Percentiles rank a stretch among this genome's conserved stretches.
These are phyloP conservation scores for Metschnikowia cerradonensis DNA, from an alignment of 805 yeast species.

Conservation along the genomic window DNA sequence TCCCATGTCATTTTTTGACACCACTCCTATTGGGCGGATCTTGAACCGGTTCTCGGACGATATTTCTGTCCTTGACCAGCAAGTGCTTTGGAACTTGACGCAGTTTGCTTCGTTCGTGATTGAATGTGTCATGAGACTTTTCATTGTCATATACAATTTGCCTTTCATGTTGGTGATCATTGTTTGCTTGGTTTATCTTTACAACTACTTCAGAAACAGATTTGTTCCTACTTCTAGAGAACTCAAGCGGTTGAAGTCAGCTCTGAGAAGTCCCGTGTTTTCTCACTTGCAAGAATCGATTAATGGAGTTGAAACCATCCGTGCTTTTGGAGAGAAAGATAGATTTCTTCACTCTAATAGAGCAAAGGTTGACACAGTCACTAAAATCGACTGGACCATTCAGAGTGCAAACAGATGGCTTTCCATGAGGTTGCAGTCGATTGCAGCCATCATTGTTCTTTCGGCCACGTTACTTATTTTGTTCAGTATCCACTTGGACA, in stretches of 20 bases:
- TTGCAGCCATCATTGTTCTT: slow-evolving; percentile 32
- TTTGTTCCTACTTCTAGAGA: slow-evolving; percentile 36
- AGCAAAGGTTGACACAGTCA: slow-evolving; percentile 23
- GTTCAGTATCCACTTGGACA: slow-evolving; percentile 21
- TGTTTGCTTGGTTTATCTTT: slow-evolving; percentile 23
- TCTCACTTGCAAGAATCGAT: slow-evolving; percentile 36
- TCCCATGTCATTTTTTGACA: slow-evolving; percentile 41
- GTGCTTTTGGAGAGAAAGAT: slow-evolving; percentile 28
- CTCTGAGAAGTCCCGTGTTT: slow-evolving; percentile 30
- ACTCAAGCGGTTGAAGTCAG: slow-evolving; percentile 29
- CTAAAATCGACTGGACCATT: slow-evolving; percentile 20
- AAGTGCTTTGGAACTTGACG: slow-evolving; percentile 30
- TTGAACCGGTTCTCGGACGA: slow-evolving; percentile 39
- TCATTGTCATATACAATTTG: slow-evolving; percentile 28
- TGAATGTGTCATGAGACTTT: slow-evolving; percentile 26
- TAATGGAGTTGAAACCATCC: slow-evolving; percentile 34
- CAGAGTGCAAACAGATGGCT: slow-evolving; percentile 34
- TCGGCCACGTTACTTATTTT: slow-evolving; percentile 26
- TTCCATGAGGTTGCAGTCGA: slow-evolving; percentile 33
- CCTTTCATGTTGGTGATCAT: slow-evolving; percentile 33
- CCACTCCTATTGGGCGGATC: slow-evolving; percentile 39
- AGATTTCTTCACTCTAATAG: slow-evolving; percentile 26
- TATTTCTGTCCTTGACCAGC: slow-evolving; percentile 30
- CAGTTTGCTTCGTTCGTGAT: slow-evolving; percentile 21
- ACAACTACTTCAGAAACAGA: slow-evolving; percentile 27